These are phyloP conservation scores for Microthyrium microscopicum DNA, from an alignment of 2,329 filamentous ascomycete species.

Conservation along the genomic window DNA sequence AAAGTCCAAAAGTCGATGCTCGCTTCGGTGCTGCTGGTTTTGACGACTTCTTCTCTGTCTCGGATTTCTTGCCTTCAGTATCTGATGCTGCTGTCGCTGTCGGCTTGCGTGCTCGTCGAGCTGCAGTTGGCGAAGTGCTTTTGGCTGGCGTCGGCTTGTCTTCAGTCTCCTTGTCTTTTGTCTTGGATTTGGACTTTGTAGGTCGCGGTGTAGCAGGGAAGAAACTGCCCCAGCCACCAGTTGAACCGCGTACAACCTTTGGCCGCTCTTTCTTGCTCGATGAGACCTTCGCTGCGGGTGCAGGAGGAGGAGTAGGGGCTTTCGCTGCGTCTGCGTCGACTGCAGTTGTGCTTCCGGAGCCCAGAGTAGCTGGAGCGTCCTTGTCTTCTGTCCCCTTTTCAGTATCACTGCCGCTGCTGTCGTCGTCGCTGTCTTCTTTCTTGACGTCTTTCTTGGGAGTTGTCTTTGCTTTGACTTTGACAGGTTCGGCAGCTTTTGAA, in stretches of 20 bases:
- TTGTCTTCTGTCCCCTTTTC: too few species aligned
- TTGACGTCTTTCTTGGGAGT: constrained; percentile 5
- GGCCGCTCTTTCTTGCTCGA: constrained; percentile 9
- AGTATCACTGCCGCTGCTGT: constrained; percentile 4
- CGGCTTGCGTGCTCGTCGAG: constrained; percentile 6
- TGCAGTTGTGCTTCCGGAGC: constrained; percentile 9
- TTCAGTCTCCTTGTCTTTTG: constrained; percentile 7
- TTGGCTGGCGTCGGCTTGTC: constrained; percentile 2
- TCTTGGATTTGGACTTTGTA: not conserved
- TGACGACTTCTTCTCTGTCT: constrained; percentile 6
- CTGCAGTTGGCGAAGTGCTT: constrained; percentile 1
- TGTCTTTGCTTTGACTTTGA: constrained; percentile 1
- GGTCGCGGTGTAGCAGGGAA: constrained; percentile 5
- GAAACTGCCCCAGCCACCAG: constrained; percentile 8
- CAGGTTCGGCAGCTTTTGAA: constrained; percentile 1
- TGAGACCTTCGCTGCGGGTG: not conserved
- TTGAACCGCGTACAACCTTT: constrained; percentile 7
- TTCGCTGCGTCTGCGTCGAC: constrained; percentile 8
- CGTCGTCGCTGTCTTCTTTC: constrained; percentile 2
- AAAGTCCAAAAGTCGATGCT: constrained; percentile 5
- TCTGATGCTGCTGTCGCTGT: too few species aligned
- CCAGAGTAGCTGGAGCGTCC: constrained; percentile 7
- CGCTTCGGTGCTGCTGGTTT: constrained; percentile 5
- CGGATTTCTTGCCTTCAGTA: constrained; percentile 4
- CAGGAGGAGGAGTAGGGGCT: constrained; percentile 9